These are phyloP conservation scores for Xylariaceae sp. DNA, from an alignment of 2,329 filamentous ascomycete species.

Conservation along the genomic window DNA sequence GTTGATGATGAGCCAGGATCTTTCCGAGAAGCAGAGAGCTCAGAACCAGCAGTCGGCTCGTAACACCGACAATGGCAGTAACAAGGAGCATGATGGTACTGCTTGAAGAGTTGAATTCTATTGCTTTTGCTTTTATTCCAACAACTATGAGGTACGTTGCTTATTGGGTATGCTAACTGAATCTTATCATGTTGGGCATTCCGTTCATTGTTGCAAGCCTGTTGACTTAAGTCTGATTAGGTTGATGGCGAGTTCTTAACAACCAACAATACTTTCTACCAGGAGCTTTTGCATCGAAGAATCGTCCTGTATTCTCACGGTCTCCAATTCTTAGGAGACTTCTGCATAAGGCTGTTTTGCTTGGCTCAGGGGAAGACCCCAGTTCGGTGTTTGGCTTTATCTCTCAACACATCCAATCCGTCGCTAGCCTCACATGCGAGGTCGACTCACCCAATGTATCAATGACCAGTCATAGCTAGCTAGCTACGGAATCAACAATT, in stretches of 20 bases:
- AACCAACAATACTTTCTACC: neutral
- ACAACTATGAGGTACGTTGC: neutral
- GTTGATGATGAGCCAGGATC: constrained; percentile 20
- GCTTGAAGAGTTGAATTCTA: no score
- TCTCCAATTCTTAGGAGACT: neutral
- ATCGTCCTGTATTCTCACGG: neutral
- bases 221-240: neutral
- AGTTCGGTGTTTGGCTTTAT: no score
- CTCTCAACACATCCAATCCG: no score
- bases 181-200: neutral
- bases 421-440: no score
- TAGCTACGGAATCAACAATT: no score
- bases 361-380: no score
- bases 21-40: constrained; percentile 7
- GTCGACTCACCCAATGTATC: no score
- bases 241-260: neutral
- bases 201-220: neutral
- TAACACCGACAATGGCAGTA: neutral
- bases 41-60: neutral
- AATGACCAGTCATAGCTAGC: no score
- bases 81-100: no score
- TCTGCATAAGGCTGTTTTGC: no score
- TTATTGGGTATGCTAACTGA: neutral
- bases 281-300: neutral
- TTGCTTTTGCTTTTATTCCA: no score